Base-by-base conservation (phyloP, 2,329 filamentous ascomycete genomes). In the Hypoxylon sp. region DNA sequence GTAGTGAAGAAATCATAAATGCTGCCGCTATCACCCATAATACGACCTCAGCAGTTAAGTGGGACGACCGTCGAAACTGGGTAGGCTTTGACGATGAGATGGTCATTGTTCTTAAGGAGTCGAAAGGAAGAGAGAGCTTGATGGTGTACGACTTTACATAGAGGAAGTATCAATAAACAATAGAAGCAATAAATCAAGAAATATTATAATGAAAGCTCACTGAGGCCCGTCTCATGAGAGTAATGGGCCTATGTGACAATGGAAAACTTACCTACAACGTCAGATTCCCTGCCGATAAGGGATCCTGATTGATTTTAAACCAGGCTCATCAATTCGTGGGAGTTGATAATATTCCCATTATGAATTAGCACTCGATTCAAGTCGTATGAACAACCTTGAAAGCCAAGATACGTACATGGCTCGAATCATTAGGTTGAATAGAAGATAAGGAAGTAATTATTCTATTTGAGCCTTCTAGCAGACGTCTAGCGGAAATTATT, bases 51-150 rank as follows among this genome's bases (percentile, higher is more conserved):
- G 24, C 35, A 3, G 44, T 50, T n/a, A 75, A 77, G 24, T 82
- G 81, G 78, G 82, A 86, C 37, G 84, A 85, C 64, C 79, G 81
- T 53, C 81, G 84, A 66, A 87, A 87, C 57, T 95, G 92, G 88
- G 89, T 97, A 8, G 93, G 93, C 0, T 97, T 97, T 75, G 94
- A 97, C 75, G 93, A 97, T 47, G 93, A 97, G 79, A 94, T 94
- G 81, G 92, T 97, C n/a, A 90, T 97, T 68, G 89, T 97, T 46
- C 83, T 97, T 55, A 91, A 92, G 71, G 92, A 95, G 80, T 87
- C 88, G 70, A 80, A 87, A 26, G 92, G 92, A 1, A 86, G 86
- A 42, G 92, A 95, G 77, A 90, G 91, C 67, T 80, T 97, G 69
- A 87, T 94, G 76, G 90, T 96, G 47, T 97, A 97, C 77, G 93